Evolutionary conservation across 2,329 filamentous ascomycete species (phyloP).

Genomic region (Arthroderma sp.): DNA sequence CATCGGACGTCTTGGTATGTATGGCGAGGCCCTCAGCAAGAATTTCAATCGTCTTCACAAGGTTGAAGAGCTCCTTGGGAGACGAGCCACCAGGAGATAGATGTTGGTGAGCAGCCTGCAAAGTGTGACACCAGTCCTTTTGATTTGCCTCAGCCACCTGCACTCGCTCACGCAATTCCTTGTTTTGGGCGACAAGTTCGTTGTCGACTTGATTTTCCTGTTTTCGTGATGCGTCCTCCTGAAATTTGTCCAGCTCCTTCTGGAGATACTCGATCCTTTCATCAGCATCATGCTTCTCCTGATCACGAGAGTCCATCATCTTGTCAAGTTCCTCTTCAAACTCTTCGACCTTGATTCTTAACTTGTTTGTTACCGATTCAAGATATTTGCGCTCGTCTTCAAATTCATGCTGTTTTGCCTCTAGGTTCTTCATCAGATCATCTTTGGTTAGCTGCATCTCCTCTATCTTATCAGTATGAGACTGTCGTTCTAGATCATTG

Average conservation of each 20-base stretch:
- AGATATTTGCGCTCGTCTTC: constrained; percentile 69
- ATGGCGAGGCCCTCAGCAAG: constrained; percentile 46
- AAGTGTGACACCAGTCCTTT: constrained; percentile 39
- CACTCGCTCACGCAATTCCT: constrained; percentile 39
- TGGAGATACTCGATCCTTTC: constrained; percentile 56
- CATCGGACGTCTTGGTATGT: constrained; percentile 48
- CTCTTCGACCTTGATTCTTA: constrained; percentile 70
- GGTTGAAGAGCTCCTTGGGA: constrained; percentile 43
- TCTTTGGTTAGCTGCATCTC: constrained; percentile 86
- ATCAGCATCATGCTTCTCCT: constrained; percentile 60
- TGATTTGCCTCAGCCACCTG: constrained; percentile 39
- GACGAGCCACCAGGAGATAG: constrained; percentile 41
- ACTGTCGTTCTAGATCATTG: constrained; percentile 44
- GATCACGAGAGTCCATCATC: constrained; percentile 67
- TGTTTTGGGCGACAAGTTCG: constrained; percentile 29
- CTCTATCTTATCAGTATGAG: constrained; percentile 54
- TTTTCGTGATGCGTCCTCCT: constrained; percentile 46
- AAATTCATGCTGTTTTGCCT: constrained; percentile 81
- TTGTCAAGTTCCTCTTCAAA: constrained; percentile 85
- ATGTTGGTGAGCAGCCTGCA: constrained; percentile 48
- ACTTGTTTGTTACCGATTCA: constrained; percentile 62
- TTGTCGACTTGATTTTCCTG: constrained; percentile 43
- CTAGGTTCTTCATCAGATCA: constrained; percentile 88
- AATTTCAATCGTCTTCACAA: constrained; percentile 48
- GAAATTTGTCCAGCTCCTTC: constrained; percentile 48